Evolutionary conservation across 192 early-diverging fungal genomes (phyloP).

Genomic region (Gamsiella multidivaricata): DNA sequence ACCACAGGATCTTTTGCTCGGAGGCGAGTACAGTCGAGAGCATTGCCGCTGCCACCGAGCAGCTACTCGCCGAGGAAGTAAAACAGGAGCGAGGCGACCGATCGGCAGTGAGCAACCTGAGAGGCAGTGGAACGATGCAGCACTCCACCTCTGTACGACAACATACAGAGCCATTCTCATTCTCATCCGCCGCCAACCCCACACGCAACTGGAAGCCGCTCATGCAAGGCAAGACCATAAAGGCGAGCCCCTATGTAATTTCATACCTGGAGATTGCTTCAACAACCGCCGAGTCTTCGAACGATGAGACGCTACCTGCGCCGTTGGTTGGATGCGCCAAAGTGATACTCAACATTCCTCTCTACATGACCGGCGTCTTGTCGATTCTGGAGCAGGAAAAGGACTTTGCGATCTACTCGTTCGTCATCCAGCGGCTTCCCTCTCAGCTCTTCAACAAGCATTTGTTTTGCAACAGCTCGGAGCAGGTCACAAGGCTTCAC

Average conservation of each 20-base stretch:
- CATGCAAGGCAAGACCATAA: conserved; percentile 44
- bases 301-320: conserved; percentile 19
- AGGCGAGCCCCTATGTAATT: conserved; percentile 50
- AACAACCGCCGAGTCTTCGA: conserved; percentile 22
- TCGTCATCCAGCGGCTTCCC: conserved; percentile 72
- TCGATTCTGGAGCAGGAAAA: conserved; percentile 73
- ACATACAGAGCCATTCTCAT: conserved; percentile 3
- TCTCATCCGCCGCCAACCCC: too few species aligned
- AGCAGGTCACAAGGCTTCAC: conserved; percentile 65
- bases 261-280: conserved; percentile 47
- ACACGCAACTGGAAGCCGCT: conserved; percentile 45
- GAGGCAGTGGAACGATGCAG: not conserved
- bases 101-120: not conserved
- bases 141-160: conserved; percentile 4
- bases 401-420: conserved; percentile 77
- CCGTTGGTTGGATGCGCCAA: conserved; percentile 58
- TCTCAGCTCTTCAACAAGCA: conserved; percentile 79
- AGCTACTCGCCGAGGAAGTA: conserved; percentile 38
- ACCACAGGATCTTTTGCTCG: conserved; percentile 63
- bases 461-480: conserved; percentile 72
- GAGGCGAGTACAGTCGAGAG: conserved; percentile 43
- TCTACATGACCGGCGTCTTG: conserved; percentile 69
- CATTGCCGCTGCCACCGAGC: conserved; percentile 44
- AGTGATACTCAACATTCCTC: conserved; percentile 53
- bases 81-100: conserved; percentile 34